These are phyloP conservation scores for Chlamydomonas incerta DNA, from an alignment of 139 green algal species.

Conservation along the genomic window DNA sequence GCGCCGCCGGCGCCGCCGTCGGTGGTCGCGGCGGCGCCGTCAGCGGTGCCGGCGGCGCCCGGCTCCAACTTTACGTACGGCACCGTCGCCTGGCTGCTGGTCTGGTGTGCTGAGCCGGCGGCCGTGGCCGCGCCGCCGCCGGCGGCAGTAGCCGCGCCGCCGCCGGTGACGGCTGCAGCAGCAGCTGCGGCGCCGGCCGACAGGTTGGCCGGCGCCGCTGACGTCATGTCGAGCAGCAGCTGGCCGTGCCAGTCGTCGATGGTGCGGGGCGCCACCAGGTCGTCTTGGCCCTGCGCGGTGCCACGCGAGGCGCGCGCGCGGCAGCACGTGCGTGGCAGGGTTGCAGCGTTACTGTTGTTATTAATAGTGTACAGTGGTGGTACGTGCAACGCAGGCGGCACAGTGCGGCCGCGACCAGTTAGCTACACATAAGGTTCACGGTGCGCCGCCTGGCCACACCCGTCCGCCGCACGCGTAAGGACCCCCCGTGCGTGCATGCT, in stretches of 20 bases:
- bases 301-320: too few relatives aligned
- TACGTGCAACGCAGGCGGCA: too few relatives aligned
- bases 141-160: background rate
- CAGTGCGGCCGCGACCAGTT: too few relatives aligned
- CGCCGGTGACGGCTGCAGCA: background rate
- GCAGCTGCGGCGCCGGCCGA: too few relatives aligned
- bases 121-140: background rate
- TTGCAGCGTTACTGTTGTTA: too few relatives aligned
- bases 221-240: constrained; percentile 2
- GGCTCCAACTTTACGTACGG: background rate
- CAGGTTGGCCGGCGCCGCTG: too few relatives aligned
- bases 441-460: too few relatives aligned
- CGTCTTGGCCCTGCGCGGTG: constrained; percentile 27
- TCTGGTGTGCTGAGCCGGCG: background rate
- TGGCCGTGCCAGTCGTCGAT: constrained; percentile 42
- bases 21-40: background rate
- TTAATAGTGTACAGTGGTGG: too few relatives aligned
- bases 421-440: too few relatives aligned
- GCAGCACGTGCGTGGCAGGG: too few relatives aligned
- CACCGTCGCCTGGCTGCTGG: background rate
- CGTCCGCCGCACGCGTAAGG: too few relatives aligned
- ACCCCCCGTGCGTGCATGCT: too few relatives aligned
- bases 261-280: constrained; percentile 3
- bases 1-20: background rate
- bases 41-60: background rate